Evolutionary conservation across 352 stramenopile genomes (phyloP), one percentile per base, ranked within the genome.

Genomic region (Nothophytophthora sp.): DNA sequence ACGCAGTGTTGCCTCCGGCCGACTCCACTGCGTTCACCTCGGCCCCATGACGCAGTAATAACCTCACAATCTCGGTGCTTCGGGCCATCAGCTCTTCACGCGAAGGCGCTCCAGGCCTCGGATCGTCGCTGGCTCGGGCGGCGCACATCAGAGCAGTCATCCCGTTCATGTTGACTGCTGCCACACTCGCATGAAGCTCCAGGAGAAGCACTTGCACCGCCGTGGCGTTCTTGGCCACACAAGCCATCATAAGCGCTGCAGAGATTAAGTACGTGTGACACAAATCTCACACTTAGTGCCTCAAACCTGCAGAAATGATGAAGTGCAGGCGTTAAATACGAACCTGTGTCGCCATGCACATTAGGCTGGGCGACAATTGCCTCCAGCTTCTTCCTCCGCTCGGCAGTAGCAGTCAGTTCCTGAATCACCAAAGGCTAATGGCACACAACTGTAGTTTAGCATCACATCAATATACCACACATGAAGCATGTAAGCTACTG

Each of bases 171-270:
- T 95, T 95, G 5, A 45, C 55, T 43, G 54, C 41, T 4, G 49
- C 64, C 16, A 69, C 37, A 45, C 63, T 70, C 5, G 79, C 80
- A 12, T 63, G 51, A 10, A 92, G 57, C 2, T 72, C 56, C 0
- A 75, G 42, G 3, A 86, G 25, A 12, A 95, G 46, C 9, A 76
- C 30, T n/a, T 67, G 50, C 37, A 70, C 82, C 3, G 73, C 81
- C 4, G 39, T 58, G 6, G 71, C 66, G 40, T 88, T 86, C 63
- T 95, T 95, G 11, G 76, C 76, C 27, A 91, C 84, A 20, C 85
- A 89, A 19, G 85, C 85, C 71, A 95, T 89, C 85, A 95, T 95
- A 11, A 95, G 59, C 23, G 85, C 85, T 95, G 42, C 4, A 46
- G 0, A 28, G 45, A 5, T 15, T 16, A 35, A 16, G 29, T 35